These are phyloP conservation scores for Aphanoascus verrucosus DNA, from an alignment of 2,329 filamentous ascomycete species.

Conservation along the genomic window DNA sequence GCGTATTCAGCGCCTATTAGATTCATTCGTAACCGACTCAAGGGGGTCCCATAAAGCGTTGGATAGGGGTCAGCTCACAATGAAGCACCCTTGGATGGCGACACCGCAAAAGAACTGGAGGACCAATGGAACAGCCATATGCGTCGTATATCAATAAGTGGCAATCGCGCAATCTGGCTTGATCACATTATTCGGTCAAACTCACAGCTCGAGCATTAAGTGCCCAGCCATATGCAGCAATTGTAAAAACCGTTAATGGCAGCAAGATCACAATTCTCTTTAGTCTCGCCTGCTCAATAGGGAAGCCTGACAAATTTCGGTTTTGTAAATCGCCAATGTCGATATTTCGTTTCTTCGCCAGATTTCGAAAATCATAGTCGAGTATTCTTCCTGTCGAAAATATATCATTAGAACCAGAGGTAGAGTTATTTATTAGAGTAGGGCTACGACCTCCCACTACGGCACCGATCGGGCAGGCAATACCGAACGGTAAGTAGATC, in stretches of 20 bases:
- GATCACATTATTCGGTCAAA: too few relatives aligned
- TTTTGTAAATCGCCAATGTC: slow-evolving; percentile 48
- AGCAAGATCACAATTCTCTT: too few relatives aligned
- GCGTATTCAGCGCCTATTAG: neutral
- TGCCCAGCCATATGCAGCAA: slow-evolving; percentile 5
- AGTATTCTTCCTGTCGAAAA: slow-evolving; percentile 66
- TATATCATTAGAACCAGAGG: too few relatives aligned
- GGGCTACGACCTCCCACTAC: slow-evolving; percentile 42
- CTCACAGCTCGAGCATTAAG: neutral
- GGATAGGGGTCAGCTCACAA: neutral
- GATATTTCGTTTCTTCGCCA: slow-evolving; percentile 52
- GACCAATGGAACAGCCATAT: slow-evolving; percentile 2
- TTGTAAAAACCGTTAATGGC: too few relatives aligned
- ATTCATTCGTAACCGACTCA: too few relatives aligned
- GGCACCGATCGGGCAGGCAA: slow-evolving; percentile 16
- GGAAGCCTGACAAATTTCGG: slow-evolving; percentile 43
- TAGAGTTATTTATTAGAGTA: too few relatives aligned
- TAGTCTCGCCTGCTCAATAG: slow-evolving; percentile 38
- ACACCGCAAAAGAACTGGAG: slow-evolving; percentile 6
- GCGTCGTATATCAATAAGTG: neutral
- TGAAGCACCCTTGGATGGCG: slow-evolving; percentile 1
- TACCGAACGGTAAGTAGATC: slow-evolving; percentile 25
- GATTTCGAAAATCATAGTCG: slow-evolving; percentile 55
- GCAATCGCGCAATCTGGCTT: too few relatives aligned
- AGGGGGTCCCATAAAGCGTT: neutral